These are phyloP conservation scores for Podaxis mareebaensis DNA, from an alignment of 768 basidiomycete species.

Conservation along the genomic window DNA sequence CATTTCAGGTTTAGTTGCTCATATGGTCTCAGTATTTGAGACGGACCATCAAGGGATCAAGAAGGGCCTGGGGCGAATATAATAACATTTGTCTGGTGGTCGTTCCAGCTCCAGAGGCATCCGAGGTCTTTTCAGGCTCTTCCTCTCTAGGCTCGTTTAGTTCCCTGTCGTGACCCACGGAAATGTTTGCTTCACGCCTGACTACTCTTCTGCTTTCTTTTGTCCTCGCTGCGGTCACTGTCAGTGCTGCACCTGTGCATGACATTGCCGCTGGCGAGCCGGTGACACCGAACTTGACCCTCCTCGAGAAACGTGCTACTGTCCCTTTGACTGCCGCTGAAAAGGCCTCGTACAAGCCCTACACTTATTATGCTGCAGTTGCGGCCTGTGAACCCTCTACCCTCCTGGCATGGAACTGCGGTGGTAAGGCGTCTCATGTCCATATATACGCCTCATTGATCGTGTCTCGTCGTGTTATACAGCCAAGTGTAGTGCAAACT, in stretches of 20 bases:
- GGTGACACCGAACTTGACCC: not conserved
- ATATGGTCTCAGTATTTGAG: not conserved
- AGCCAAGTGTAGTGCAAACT: conserved; percentile 44
- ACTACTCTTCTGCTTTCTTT: not conserved
- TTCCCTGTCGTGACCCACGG: not conserved
- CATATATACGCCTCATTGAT: not conserved
- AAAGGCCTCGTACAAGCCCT: conserved; percentile 45
- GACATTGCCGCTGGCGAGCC: not conserved
- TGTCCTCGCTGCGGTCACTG: not conserved
- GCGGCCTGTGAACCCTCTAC: conserved; percentile 47
- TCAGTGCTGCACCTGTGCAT: not conserved
- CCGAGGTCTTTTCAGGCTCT: not conserved
- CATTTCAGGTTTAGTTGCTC: not conserved
- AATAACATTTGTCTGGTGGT: not conserved
- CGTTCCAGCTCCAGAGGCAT: not conserved
- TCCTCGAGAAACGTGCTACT: not conserved
- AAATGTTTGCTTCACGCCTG: conserved; percentile 1
- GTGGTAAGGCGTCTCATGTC: conserved; percentile 28
- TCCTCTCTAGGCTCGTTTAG: not conserved
- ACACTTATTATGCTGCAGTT: conserved; percentile 50
- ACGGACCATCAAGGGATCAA: not conserved
- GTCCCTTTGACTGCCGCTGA: conserved; percentile 28
- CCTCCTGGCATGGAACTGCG: conserved; percentile 54
- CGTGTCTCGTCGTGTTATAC: not conserved
- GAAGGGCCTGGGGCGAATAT: not conserved